Conservation (phyloP, 805 yeast species). For the Saturnispora ahearnii region DNA sequence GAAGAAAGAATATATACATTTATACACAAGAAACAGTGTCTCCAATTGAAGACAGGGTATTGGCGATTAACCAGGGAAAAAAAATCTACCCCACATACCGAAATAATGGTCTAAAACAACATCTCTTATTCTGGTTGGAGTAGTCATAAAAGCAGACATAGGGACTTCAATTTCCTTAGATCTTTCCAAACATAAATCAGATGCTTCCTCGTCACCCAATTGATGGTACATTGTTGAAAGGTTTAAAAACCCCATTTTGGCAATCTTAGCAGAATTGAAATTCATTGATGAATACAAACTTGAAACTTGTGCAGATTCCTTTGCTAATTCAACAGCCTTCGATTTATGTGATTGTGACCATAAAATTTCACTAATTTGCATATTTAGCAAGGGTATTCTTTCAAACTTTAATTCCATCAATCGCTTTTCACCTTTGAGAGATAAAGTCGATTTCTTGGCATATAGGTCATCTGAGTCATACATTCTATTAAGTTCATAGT, state of each 20-base stretch:
- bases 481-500: constrained; percentile 11
- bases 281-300: constrained; percentile 25
- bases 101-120: constrained; percentile 28
- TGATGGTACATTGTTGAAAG: constrained; percentile 27
- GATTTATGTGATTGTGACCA: constrained; percentile 28
- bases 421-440: constrained; percentile 16
- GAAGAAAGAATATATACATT: background rate
- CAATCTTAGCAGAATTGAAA: constrained; percentile 30
- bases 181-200: constrained; percentile 20
- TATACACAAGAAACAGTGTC: background rate
- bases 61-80: constrained; percentile 24
- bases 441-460: constrained; percentile 10
- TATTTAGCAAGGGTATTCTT: constrained; percentile 30
- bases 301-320: constrained; percentile 30
- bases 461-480: constrained; percentile 14
- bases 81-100: constrained; percentile 28
- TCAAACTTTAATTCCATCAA: constrained; percentile 22
- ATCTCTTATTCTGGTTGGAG: constrained; percentile 22
- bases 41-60: no score
- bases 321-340: constrained; percentile 34
- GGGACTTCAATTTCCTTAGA: constrained; percentile 26
- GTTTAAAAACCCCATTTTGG: constrained; percentile 30
- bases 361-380: constrained; percentile 35
- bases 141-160: constrained; percentile 19
- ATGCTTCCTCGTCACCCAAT: constrained; percentile 23